A percentile compares a stretch with the other conserved stretches of the same genome.
Conservation (phyloP, 2,329 filamentous ascomycete species). For the Aspergillus thermomutatus region DNA sequence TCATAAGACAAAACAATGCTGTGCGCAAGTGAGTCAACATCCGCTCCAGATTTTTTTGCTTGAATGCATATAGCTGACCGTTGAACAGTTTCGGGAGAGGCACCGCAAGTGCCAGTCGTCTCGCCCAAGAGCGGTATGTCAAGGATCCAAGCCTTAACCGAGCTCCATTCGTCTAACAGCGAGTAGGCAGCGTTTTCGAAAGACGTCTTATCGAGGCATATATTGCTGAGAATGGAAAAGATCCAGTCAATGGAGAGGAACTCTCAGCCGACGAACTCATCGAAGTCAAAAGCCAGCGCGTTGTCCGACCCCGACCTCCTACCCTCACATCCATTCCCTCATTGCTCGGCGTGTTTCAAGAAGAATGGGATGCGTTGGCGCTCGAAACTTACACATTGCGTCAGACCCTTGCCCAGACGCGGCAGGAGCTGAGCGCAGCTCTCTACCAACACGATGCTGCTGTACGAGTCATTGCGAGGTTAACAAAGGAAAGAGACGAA, state of each 20-base stretch:
- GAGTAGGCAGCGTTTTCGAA: slow-evolving; percentile 80
- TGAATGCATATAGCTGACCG: slow-evolving; percentile 17
- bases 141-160: slow-evolving; percentile 11
- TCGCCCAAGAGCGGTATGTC: slow-evolving; percentile 86
- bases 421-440: slow-evolving; percentile 89
- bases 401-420: slow-evolving; percentile 82
- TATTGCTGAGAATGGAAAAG: slow-evolving; percentile 87
- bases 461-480: slow-evolving; percentile 85
- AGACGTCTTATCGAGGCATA: slow-evolving; percentile 94
- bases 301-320: slow-evolving; percentile 84
- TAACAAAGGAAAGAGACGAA: slow-evolving; percentile 90
- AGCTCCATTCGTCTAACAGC: slow-evolving; percentile 25
- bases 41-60: slow-evolving; percentile 8
- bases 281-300: slow-evolving; percentile 76
- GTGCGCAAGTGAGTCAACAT: slow-evolving; percentile 58
- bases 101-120: slow-evolving; percentile 89
- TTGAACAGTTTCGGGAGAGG: slow-evolving; percentile 82
- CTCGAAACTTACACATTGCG: slow-evolving; percentile 88
- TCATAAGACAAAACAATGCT: slow-evolving; percentile 47
- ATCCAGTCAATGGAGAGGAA: slow-evolving; percentile 84
- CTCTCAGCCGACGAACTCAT: slow-evolving; percentile 81
- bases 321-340: slow-evolving; percentile 95
- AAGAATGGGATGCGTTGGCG: slow-evolving; percentile 94
- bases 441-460: slow-evolving; percentile 97
- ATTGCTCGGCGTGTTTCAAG: slow-evolving; percentile 90